Percentiles rank a stretch among this genome's conserved stretches.
phyloP scores from a whole-genome alignment of 257 asterid species.

The Solanum rostratum region DNA sequence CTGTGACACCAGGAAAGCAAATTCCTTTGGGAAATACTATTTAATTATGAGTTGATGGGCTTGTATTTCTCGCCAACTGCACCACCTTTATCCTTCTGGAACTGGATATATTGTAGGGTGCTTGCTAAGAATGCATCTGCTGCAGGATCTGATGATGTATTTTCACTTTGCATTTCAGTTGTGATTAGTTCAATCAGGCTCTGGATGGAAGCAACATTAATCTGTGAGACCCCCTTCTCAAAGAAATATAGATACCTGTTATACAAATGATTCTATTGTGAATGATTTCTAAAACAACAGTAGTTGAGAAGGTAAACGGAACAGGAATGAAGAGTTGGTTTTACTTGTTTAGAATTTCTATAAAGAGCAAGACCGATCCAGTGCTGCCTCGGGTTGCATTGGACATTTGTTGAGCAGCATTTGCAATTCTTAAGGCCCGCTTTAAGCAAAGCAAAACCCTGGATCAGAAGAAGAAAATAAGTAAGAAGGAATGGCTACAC shows the following conservation, averaged over 20 bases:
- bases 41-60: slow-evolving; percentile 40
- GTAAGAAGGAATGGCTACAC: not conserved
- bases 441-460: slow-evolving; percentile 97
- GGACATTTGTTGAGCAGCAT: slow-evolving; percentile 97
- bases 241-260: slow-evolving; percentile 94
- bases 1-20: not conserved
- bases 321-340: not conserved
- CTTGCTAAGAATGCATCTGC: slow-evolving; percentile 87
- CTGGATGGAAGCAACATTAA: slow-evolving; percentile 70
- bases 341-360: slow-evolving; percentile 94
- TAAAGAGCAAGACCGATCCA: slow-evolving; percentile 68
- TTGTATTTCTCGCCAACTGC: slow-evolving; percentile 78
- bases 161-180: slow-evolving; percentile 63
- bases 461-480: not conserved
- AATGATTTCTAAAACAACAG: not conserved
- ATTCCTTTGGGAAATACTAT: not conserved
- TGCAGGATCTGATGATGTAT: slow-evolving; percentile 46
- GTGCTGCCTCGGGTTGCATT: slow-evolving; percentile 83
- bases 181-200: slow-evolving; percentile 77
- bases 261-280: not conserved
- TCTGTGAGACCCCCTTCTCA: slow-evolving; percentile 80
- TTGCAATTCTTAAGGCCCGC: slow-evolving; percentile 93
- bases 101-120: slow-evolving; percentile 74
- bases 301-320: not conserved
- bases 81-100: slow-evolving; percentile 97